phyloP scores from a whole-genome alignment of 352 stramenopile genomes.

The Phytophthora sojae region DNA sequence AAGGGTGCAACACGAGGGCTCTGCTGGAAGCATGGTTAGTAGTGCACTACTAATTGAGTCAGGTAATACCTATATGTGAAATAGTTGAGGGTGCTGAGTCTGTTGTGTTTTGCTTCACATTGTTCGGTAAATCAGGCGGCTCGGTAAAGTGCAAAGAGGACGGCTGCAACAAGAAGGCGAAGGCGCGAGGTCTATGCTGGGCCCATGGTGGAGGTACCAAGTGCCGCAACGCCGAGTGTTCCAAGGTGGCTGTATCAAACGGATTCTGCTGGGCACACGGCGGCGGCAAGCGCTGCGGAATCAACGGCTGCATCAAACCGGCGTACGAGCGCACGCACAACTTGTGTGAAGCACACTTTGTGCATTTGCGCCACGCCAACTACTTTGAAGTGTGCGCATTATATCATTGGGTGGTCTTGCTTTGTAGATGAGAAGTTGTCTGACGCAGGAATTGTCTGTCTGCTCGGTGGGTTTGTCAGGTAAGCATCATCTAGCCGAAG shows the following conservation, averaged over 20 bases:
- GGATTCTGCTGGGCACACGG: constrained; percentile 63
- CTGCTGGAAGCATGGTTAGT: constrained; percentile 44
- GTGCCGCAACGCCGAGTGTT: constrained; percentile 35
- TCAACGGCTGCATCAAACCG: constrained; percentile 38
- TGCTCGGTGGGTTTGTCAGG: no score
- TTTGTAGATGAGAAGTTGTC: no score
- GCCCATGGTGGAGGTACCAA: constrained; percentile 51
- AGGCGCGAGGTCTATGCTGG: constrained; percentile 42
- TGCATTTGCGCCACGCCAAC: constrained; percentile 13
- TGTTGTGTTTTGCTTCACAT: neutral
- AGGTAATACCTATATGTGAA: no score
- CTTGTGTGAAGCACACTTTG: constrained; percentile 45
- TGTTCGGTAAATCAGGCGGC: constrained; percentile 12
- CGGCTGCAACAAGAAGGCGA: constrained; percentile 55
- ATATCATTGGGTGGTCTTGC: no score
- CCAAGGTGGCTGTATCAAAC: constrained; percentile 50
- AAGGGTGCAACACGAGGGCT: constrained; percentile 43
- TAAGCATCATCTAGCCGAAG: no score
- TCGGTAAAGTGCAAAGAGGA: constrained; percentile 64
- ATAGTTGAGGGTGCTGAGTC: no score
- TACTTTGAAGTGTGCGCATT: neutral
- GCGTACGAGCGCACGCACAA: constrained; percentile 54
- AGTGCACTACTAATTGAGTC: neutral
- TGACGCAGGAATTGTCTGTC: no score
- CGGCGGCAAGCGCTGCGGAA: constrained; percentile 48